Conservation (phyloP, 768 basidiomycete species). For the Suillus brevipes region DNA sequence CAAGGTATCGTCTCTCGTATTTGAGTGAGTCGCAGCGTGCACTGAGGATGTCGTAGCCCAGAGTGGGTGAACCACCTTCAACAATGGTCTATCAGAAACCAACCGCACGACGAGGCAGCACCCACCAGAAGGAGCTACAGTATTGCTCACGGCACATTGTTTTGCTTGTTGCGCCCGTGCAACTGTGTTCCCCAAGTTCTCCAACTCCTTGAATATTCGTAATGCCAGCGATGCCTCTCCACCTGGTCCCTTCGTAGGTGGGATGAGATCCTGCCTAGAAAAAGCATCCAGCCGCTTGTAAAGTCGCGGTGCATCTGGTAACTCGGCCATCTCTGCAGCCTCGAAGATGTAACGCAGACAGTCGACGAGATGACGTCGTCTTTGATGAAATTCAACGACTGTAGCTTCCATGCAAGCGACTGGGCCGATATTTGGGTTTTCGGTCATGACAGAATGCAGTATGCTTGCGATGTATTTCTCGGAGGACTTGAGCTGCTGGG, state of each 20-base stretch:
- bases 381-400: slow-evolving; percentile 65
- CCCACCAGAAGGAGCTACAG: slow-evolving; percentile 54
- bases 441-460: slow-evolving; percentile 60
- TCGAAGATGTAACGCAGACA: slow-evolving; percentile 71
- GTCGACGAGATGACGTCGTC: slow-evolving; percentile 69
- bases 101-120: slow-evolving; percentile 39
- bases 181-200: slow-evolving; percentile 54
- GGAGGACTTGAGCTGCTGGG: slow-evolving; percentile 79
- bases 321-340: slow-evolving; percentile 49
- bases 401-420: slow-evolving; percentile 63
- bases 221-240: slow-evolving; percentile 48
- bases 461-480: slow-evolving; percentile 77
- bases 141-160: slow-evolving; percentile 60
- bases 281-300: slow-evolving; percentile 56
- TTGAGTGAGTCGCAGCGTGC: slow-evolving; percentile 72
- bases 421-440: slow-evolving; percentile 63
- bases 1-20: slow-evolving; percentile 70
- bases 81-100: not conserved
- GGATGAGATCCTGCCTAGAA: slow-evolving; percentile 54
- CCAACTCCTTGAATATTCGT: slow-evolving; percentile 64
- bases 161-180: slow-evolving; percentile 54
- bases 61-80: slow-evolving; percentile 42
- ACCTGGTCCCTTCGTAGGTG: slow-evolving; percentile 32
- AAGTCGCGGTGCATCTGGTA: slow-evolving; percentile 45
- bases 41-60: slow-evolving; percentile 68